phyloP scores from a whole-genome alignment of 495 filamentous ascomycete species.

The Penicillium cataractarum region DNA sequence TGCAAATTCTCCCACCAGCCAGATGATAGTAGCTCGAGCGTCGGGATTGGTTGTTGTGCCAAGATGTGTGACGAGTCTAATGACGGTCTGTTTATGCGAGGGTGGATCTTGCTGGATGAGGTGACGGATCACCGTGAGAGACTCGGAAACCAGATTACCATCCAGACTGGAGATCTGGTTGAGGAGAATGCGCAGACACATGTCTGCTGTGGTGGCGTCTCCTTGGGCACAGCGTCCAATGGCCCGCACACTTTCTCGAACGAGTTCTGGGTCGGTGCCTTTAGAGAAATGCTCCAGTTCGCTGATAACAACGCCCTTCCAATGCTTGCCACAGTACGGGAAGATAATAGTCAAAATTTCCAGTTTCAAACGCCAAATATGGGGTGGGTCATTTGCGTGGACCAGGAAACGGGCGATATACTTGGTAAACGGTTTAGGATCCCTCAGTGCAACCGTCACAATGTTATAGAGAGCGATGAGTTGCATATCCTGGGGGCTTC shows the following conservation, averaged over 20 bases:
- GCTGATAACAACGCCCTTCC: conserved; percentile 83
- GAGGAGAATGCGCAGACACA: conserved; percentile 81
- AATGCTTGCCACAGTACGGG: conserved; percentile 71
- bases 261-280: conserved; percentile 71
- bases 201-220: conserved; percentile 65
- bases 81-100: conserved; percentile 77
- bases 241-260: conserved; percentile 85
- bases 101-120: conserved; percentile 89
- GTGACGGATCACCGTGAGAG: conserved; percentile 89
- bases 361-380: conserved; percentile 87
- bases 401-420: conserved; percentile 89
- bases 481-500: conserved; percentile 82
- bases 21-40: conserved; percentile 91
- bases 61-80: conserved; percentile 88
- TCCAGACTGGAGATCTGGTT: conserved; percentile 83
- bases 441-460: conserved; percentile 76
- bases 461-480: conserved; percentile 92
- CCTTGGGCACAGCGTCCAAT: conserved; percentile 91
- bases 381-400: conserved; percentile 75
- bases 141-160: conserved; percentile 85
- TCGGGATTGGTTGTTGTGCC: conserved; percentile 81
- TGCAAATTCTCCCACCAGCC: conserved; percentile 95
- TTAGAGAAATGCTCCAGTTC: conserved; percentile 92
- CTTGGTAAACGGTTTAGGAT: conserved; percentile 75
- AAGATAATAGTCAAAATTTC: conserved; percentile 90